Percentiles rank a stretch among this genome's conserved stretches.
These are phyloP conservation scores for Neoboletus brunneissimus DNA, from an alignment of 768 basidiomycete species.

Conservation along the genomic window DNA sequence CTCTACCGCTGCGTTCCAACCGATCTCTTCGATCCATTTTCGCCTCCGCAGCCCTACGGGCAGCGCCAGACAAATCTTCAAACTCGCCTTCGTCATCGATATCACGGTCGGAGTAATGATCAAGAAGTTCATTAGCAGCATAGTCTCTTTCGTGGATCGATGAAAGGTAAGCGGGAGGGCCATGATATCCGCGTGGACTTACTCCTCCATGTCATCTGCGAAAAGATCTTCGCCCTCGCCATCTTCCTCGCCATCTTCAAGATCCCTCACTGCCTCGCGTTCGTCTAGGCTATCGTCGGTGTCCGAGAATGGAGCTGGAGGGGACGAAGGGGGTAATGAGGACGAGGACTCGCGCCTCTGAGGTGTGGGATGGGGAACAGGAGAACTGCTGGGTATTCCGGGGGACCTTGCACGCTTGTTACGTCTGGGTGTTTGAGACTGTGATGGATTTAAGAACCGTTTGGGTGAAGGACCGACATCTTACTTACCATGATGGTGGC, in stretches of 20 bases:
- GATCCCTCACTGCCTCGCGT: slow-evolving; percentile 59
- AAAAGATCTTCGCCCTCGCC: slow-evolving; percentile 95
- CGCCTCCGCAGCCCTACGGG: slow-evolving; percentile 78
- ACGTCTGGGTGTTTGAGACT: slow-evolving; percentile 49
- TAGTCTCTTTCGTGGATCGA: slow-evolving; percentile 62
- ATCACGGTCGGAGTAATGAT: slow-evolving; percentile 83
- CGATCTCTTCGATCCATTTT: slow-evolving; percentile 90
- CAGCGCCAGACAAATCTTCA: slow-evolving; percentile 62
- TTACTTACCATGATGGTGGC: slow-evolving; percentile 39
- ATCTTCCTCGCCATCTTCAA: slow-evolving; percentile 69
- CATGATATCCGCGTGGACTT: slow-evolving; percentile 25
- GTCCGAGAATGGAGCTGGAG: slow-evolving; percentile 80
- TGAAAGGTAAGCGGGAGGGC: slow-evolving; percentile 9
- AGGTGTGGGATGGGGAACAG: slow-evolving; percentile 42
- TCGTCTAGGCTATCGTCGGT: slow-evolving; percentile 80
- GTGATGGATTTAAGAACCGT: not conserved
- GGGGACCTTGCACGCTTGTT: slow-evolving; percentile 63
- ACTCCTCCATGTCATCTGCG: slow-evolving; percentile 75
- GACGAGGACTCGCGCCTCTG: slow-evolving; percentile 60
- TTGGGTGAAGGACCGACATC: slow-evolving; percentile 2
- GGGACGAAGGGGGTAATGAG: slow-evolving; percentile 84
- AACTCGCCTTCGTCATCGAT: slow-evolving; percentile 79
- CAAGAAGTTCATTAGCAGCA: slow-evolving; percentile 74
- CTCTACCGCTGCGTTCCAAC: slow-evolving; percentile 59
- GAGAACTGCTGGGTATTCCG: slow-evolving; percentile 47